Conservation (phyloP, 768 basidiomycete species). For the Cyathus striatus region DNA sequence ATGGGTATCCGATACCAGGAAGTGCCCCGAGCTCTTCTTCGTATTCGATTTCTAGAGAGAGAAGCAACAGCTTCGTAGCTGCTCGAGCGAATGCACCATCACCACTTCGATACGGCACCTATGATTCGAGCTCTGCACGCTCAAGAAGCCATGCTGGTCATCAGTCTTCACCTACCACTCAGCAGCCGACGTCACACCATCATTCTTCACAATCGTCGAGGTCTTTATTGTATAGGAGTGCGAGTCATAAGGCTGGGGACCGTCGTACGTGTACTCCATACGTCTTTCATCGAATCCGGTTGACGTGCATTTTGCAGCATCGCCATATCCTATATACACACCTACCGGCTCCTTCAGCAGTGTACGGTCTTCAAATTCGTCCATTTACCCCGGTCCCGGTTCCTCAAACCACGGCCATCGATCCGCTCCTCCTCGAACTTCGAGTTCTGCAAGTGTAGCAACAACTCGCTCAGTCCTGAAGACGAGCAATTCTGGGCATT, state of each 20-base stretch:
- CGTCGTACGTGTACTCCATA: slow-evolving; percentile 28
- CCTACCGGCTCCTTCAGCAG: slow-evolving; percentile 26
- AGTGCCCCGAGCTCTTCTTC: slow-evolving; percentile 27
- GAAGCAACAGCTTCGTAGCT: slow-evolving; percentile 30
- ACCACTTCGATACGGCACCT: slow-evolving; percentile 33
- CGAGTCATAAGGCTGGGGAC: slow-evolving; percentile 39
- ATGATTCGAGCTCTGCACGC: slow-evolving; percentile 17
- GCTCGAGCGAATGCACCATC: slow-evolving; percentile 32
- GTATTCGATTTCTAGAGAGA: slow-evolving; percentile 28
- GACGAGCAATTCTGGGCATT: slow-evolving; percentile 36
- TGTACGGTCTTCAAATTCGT: slow-evolving; percentile 47
- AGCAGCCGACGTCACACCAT: slow-evolving; percentile 3
- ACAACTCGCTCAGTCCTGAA: slow-evolving; percentile 38
- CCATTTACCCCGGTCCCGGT: slow-evolving; percentile 29
- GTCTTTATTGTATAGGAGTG: slow-evolving; percentile 30
- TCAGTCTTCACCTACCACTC: slow-evolving; percentile 14
- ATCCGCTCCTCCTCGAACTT: slow-evolving; percentile 26
- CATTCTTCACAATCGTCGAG: slow-evolving; percentile 7
- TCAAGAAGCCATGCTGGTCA: slow-evolving; percentile 22
- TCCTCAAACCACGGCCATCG: slow-evolving; percentile 22
- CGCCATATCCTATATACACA: slow-evolving; percentile 17
- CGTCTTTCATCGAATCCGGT: slow-evolving; percentile 2
- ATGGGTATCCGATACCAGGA: slow-evolving; percentile 33
- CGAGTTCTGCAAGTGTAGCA: slow-evolving; percentile 34
- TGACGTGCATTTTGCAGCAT: slow-evolving; percentile 9